These are phyloP conservation scores for Aspergillus sparsus DNA, from an alignment of 495 filamentous ascomycete species.

Conservation along the genomic window DNA sequence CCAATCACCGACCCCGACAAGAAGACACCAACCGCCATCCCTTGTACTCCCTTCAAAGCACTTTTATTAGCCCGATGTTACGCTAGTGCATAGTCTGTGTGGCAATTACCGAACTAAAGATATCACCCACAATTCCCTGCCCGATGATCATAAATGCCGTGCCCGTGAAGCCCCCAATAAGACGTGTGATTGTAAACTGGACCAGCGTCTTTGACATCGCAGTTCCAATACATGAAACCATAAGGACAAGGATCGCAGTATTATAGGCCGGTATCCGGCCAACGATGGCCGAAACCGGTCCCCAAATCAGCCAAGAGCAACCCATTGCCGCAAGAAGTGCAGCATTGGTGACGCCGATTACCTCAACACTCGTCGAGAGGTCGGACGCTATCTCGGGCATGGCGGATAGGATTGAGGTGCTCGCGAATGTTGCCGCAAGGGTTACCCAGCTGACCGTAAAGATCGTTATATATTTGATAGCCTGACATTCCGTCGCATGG, in stretches of 20 bases:
- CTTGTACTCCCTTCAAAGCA: neutral
- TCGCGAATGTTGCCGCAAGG: neutral
- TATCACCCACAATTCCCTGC: neutral
- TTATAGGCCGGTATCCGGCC: neutral
- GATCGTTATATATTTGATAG: no score
- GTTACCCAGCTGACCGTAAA: neutral
- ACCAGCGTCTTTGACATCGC: neutral
- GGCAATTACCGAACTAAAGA: neutral
- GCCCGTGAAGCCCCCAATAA: neutral
- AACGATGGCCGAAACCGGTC: neutral
- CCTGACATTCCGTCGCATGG: no score
- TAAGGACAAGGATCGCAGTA: neutral
- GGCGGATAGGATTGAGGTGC: neutral
- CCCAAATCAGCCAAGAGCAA: neutral
- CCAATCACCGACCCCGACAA: neutral
- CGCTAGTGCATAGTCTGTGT: no score
- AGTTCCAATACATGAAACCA: neutral
- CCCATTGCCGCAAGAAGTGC: neutral
- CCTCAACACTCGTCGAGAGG: neutral
- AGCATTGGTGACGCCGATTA: conserved; percentile 1
- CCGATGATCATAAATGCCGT: conserved; percentile 2
- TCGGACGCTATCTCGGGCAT: neutral
- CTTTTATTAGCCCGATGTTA: no score
- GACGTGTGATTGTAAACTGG: neutral
- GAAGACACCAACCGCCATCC: neutral